Percentiles rank a stretch among this genome's conserved stretches.
Conservation (phyloP, 2,329 filamentous ascomycete genomes). For the Colletotrichum sp. region DNA sequence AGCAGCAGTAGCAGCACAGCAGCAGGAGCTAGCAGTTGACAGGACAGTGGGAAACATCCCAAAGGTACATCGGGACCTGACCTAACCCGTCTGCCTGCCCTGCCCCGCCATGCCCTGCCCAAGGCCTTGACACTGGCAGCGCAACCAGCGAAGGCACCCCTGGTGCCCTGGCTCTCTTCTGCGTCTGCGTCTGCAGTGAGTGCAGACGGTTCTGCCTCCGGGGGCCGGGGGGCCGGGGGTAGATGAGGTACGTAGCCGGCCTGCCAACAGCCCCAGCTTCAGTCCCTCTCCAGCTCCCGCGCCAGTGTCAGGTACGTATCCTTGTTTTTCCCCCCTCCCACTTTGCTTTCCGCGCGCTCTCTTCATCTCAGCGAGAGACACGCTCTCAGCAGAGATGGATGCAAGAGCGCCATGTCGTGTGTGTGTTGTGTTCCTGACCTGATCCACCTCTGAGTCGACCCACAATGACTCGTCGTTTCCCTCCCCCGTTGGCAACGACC, state of each 20-base stretch:
- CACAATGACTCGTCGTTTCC: conserved; percentile 15
- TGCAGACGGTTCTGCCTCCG: neutral
- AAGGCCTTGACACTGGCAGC: neutral
- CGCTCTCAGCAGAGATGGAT: neutral
- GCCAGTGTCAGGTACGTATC: neutral
- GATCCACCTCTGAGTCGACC: neutral
- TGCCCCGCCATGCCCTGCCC: neutral
- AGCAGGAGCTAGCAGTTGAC: neutral
- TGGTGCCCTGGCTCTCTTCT: neutral
- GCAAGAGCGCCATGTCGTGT: neutral
- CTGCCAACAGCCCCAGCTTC: neutral
- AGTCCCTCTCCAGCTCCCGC: neutral
- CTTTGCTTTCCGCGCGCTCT: neutral
- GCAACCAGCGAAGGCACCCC: neutral
- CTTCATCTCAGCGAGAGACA: neutral
- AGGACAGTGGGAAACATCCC: conserved; percentile 1
- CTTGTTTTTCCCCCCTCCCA: neutral
- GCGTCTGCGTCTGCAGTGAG: neutral
- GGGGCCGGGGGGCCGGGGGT: neutral
- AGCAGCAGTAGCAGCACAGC: neutral
- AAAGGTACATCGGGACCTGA: neutral
- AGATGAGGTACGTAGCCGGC: neutral
- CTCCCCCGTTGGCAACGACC: neutral
- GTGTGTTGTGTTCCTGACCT: neutral
- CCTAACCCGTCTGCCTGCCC: neutral